Base-by-base conservation (phyloP, 371 early-diverging fungal genomes). In the Actinomortierella ambigua region DNA sequence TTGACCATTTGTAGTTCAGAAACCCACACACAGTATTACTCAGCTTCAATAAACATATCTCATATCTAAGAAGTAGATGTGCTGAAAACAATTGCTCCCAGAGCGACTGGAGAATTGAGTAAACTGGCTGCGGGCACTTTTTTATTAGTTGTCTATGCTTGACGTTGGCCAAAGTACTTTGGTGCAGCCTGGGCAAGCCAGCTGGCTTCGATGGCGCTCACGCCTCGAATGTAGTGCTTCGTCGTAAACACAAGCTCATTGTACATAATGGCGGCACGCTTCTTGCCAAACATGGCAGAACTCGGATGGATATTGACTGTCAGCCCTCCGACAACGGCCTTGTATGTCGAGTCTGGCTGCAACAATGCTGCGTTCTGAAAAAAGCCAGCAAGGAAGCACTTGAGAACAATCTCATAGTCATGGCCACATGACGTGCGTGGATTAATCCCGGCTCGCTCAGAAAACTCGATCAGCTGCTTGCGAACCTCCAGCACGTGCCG, bases 181-280 rank as follows among this genome's bases (percentile, higher is more conserved):
- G 96, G 94, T 11, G 95, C 92, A 5, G 91, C 90, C 55, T 87
- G 83, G 0, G 89, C 77, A 29, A 96, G 76, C 96, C 98, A 98
- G 27, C 82, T 73, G 28, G 90, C 85, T 57, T 95, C 90, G 2
- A 95, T 88, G 2, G 88, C 86, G 22, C 94, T 92, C 0, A 94
- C 93, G 29, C 90, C 87, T 22, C 95, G 85, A 50, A 95, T 88
- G 77, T 96, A 96, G 59, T 93, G 89, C 50, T 89, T 88, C 15
- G 93, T 90, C 0, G 98, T 98, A 52, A 91, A 91, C 4, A 95
- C 96, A 48, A 94, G 83, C 78, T 98, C 98, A 67, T 96, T 93
- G 79, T 95, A 98, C 68, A 98, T 79, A 40, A 98, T 84, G 9
- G 91, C 90, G 54, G 91, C 89, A 0, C 81, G 79, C 27, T 87